Evolutionary conservation across 73 alveolate genomes (phyloP), one percentile per base, ranked within the genome.

Genomic region (Paramecium primaurelia): DNA sequence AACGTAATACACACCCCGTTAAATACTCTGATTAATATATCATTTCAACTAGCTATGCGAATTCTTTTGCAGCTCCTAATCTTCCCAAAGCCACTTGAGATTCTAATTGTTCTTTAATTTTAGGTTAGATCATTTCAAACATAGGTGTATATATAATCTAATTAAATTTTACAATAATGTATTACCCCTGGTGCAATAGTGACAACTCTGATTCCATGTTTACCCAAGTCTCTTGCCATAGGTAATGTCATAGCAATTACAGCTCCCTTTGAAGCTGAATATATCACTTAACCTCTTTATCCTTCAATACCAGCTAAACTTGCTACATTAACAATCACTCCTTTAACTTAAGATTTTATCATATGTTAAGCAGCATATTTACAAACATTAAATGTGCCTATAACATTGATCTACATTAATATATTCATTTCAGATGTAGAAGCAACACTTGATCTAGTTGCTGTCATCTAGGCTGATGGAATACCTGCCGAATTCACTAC

Each of bases 181-280:
- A 2, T 12, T 80, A 80, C 87, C 25, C 99, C 99, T 37, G 99
- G 99, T 22, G 98, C 97, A 26, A 97, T 59, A 6, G 98, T 58
- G 9, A 75, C 94, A 2, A 97, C 99, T 84, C 99, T 93, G 42
- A 96, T 96, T 28, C 98, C 98, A 73, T 60, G 93, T 60, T 92
- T 92, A 11, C 98, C 99, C 68, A 97, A 86, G 60, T 97, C 99
- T 88, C 99, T 94, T 32, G 99, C 99, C 99, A 97, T 95, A 28
- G 99, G 99, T 49, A 96, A 93, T 30, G 98, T 95, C 96, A 97
- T 96, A 14, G 98, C 98, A 36, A 92, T 95, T 28, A 97, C 94
- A 2, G 98, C 99, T 11, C 99, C 99, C 85, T 97, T 97, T 28
- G 97, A 87, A 0, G 98, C 98, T 26, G 97, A 95, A 94, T 97